Evolutionary conservation across 2,329 filamentous ascomycete genomes (phyloP).

Genomic region (Aspergillus aculeatinus): DNA sequence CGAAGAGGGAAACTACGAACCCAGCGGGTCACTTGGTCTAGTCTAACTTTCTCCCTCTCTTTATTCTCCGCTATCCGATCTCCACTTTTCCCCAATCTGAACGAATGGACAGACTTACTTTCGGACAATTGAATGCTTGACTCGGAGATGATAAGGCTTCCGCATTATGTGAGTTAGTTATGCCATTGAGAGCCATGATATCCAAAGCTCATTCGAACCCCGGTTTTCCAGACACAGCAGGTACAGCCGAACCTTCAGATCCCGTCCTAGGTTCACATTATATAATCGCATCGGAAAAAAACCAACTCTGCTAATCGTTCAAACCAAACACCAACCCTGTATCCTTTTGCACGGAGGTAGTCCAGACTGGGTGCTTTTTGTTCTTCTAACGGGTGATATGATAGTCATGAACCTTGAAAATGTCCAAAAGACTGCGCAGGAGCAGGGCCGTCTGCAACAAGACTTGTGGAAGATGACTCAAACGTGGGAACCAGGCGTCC

Average conservation of each 20-base stretch:
- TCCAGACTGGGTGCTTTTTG: not conserved
- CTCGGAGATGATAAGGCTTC: not conserved
- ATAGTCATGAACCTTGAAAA: constrained; percentile 17
- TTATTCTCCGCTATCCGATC: not conserved
- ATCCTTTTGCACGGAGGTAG: too few species aligned
- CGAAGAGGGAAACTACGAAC: not conserved
- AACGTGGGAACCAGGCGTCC: constrained; percentile 29
- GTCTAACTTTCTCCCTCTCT: not conserved
- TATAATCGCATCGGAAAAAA: not conserved
- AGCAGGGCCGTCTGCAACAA: constrained; percentile 25
- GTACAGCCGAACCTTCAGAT: not conserved
- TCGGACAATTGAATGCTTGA: not conserved
- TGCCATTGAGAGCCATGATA: not conserved
- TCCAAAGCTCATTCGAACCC: not conserved
- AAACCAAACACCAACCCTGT: too few species aligned
- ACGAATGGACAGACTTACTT: not conserved
- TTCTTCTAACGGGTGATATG: not conserved
- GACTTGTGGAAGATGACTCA: constrained; percentile 33
- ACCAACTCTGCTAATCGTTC: not conserved
- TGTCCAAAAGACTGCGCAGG: constrained; percentile 7
- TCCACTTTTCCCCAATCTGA: not conserved
- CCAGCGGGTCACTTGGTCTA: not conserved
- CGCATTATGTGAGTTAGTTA: not conserved
- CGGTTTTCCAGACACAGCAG: not conserved
- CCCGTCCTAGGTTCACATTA: not conserved